phyloP scores from a whole-genome alignment of 257 asterid genomes.

The Ilex aquifolium region DNA sequence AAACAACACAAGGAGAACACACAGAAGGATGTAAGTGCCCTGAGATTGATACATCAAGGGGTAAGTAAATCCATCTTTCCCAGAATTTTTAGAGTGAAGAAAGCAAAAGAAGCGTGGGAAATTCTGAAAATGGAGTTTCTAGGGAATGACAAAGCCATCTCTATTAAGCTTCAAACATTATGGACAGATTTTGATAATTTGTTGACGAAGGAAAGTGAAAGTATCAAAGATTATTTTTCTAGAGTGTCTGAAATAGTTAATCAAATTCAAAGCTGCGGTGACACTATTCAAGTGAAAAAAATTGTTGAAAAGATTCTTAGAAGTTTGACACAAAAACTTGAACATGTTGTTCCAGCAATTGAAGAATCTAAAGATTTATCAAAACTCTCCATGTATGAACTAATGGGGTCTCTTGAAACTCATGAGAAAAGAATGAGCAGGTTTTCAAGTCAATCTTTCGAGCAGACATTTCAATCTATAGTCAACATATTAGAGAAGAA shows the following conservation, averaged over 20 bases:
- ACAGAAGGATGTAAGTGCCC: not conserved
- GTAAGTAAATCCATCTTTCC: not conserved
- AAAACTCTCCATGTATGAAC: not conserved
- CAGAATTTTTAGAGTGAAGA: not conserved
- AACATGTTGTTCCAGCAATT: not conserved
- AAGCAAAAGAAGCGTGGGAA: not conserved
- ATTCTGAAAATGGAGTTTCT: not conserved
- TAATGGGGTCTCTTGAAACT: not conserved
- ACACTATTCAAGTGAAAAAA: not conserved
- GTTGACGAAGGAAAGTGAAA: conserved; percentile 4
- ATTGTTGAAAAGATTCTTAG: not conserved
- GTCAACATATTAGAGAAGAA: not conserved
- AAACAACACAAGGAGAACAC: not conserved
- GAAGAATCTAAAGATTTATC: conserved; percentile 2
- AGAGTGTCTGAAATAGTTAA: conserved; percentile 5
- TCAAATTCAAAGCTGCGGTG: conserved; percentile 4
- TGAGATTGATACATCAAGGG: not conserved
- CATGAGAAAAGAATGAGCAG: not conserved
- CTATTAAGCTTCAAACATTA: too few relatives aligned
- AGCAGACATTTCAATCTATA: not conserved
- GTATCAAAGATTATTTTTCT: not conserved
- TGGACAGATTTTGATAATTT: conserved; percentile 6
- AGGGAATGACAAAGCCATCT: conserved; percentile 5
- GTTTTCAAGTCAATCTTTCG: too few relatives aligned
- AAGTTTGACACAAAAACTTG: not conserved